Percentiles rank a stretch among this genome's conserved stretches.
phyloP scores from a whole-genome alignment of 148 eudicot genomes.

The Hydrangea macrophylla region DNA sequence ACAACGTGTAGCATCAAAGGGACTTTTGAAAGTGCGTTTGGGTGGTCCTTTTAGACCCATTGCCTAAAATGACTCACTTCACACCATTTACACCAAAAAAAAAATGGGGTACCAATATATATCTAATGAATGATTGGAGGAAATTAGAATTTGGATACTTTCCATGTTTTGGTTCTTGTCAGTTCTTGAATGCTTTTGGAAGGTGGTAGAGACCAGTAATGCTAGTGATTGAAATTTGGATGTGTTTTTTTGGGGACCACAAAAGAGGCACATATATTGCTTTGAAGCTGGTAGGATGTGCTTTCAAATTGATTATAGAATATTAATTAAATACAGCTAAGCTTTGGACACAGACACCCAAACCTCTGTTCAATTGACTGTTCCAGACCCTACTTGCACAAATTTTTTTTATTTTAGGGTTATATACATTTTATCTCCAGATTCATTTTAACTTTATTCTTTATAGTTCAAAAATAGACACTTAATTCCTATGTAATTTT shows the following conservation, averaged over 20 bases:
- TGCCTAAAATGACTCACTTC: neutral
- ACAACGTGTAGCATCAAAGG: too few relatives aligned
- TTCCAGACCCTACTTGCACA: neutral
- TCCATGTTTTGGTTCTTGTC: neutral
- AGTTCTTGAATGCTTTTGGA: neutral
- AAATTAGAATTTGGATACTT: neutral
- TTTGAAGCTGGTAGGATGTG: neutral
- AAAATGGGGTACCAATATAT: neutral
- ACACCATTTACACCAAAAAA: too few relatives aligned
- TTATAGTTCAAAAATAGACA: too few relatives aligned
- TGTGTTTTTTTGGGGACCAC: too few relatives aligned
- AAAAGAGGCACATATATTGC: neutral
- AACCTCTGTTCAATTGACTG: neutral
- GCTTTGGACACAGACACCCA: neutral
- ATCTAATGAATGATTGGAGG: neutral
- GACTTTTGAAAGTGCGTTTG: too few relatives aligned
- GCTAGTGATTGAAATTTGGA: neutral
- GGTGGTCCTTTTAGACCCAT: too few relatives aligned
- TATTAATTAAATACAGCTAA: neutral
- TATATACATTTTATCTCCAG: too few relatives aligned
- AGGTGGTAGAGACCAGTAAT: neutral
- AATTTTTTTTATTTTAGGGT: too few relatives aligned
- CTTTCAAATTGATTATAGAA: neutral
- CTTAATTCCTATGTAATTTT: too few relatives aligned
- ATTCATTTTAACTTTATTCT: too few relatives aligned